These are phyloP conservation scores for Stagonosporopsis vannaccii DNA, from an alignment of 2,329 filamentous ascomycete genomes.

Conservation along the genomic window DNA sequence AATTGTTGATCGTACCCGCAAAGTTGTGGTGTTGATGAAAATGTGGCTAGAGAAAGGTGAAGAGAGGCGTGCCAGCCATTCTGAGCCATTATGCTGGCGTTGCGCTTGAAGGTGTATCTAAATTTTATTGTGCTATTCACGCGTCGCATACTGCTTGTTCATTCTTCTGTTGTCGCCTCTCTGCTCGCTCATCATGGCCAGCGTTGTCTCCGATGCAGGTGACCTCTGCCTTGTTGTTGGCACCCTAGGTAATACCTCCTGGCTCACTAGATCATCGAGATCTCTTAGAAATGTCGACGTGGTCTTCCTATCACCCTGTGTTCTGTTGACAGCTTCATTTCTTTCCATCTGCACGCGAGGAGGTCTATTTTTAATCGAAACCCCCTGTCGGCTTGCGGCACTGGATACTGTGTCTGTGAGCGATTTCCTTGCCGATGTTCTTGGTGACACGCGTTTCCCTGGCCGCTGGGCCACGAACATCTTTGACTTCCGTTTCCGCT, in stretches of 20 bases:
- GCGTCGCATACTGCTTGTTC: no score
- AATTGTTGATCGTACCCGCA: no score
- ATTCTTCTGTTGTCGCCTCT: not conserved
- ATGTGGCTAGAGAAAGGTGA: no score
- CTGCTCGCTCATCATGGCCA: not conserved
- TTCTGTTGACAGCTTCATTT: not conserved
- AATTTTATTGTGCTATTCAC: not conserved
- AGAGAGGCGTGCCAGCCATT: no score
- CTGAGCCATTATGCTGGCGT: no score
- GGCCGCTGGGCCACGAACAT: not conserved
- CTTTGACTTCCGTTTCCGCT: not conserved
- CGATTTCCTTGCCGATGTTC: not conserved
- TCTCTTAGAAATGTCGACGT: slow-evolving; percentile 38
- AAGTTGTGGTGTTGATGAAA: no score
- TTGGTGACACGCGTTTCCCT: not conserved
- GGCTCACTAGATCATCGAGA: slow-evolving; percentile 38
- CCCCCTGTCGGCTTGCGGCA: not conserved
- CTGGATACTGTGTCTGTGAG: not conserved
- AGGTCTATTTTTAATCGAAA: not conserved
- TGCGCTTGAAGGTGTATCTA: no score
- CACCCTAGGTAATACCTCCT: not conserved
- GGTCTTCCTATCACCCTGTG: slow-evolving; percentile 22
- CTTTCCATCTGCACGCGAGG: not conserved
- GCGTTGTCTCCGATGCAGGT: not conserved
- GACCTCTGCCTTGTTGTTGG: not conserved